phyloP scores from a whole-genome alignment of 331 rosid genomes.

The Erythrophleum ivorense region DNA sequence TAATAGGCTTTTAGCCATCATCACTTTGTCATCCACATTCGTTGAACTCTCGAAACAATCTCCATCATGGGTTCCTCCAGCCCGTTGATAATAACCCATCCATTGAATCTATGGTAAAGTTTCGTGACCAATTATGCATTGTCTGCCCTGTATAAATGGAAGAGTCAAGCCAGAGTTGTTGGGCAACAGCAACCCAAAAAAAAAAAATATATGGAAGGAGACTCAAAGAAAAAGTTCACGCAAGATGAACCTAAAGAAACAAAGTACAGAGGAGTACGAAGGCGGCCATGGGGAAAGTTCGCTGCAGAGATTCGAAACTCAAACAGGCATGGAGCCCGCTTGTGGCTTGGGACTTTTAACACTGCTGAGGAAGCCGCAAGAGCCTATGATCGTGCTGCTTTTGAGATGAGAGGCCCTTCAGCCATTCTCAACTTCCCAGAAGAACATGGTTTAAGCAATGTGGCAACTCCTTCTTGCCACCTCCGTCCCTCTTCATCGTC shows the following conservation, averaged over 20 bases:
- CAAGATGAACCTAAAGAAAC: constrained; percentile 31
- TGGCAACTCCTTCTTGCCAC: neutral
- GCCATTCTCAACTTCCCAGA: constrained; percentile 79
- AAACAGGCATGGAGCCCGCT: constrained; percentile 50
- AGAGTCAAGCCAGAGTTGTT: neutral
- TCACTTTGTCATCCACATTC: constrained; percentile 40
- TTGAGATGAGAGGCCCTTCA: constrained; percentile 61
- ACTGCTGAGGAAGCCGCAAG: constrained; percentile 77
- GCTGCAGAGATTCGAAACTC: constrained; percentile 80
- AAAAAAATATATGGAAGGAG: constrained; percentile 41
- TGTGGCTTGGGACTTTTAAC: constrained; percentile 80
- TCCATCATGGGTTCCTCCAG: constrained; percentile 34
- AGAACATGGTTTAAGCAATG: constrained; percentile 47
- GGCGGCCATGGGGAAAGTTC: constrained; percentile 76
- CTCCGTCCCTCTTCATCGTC: constrained; percentile 24
- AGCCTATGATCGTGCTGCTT: constrained; percentile 81
- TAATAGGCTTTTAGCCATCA: constrained; percentile 29
- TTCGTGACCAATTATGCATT: constrained; percentile 23
- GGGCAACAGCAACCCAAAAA: neutral
- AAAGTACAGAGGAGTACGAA: constrained; percentile 62
- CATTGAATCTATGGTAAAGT: constrained; percentile 44
- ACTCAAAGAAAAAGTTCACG: constrained; percentile 13
- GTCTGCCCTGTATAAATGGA: constrained; percentile 46
- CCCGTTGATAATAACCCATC: constrained; percentile 31
- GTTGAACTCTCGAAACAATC: constrained; percentile 41